These are phyloP conservation scores for Erysimum cheiri DNA, from an alignment of 441 rosid genomes.

Conservation along the genomic window DNA sequence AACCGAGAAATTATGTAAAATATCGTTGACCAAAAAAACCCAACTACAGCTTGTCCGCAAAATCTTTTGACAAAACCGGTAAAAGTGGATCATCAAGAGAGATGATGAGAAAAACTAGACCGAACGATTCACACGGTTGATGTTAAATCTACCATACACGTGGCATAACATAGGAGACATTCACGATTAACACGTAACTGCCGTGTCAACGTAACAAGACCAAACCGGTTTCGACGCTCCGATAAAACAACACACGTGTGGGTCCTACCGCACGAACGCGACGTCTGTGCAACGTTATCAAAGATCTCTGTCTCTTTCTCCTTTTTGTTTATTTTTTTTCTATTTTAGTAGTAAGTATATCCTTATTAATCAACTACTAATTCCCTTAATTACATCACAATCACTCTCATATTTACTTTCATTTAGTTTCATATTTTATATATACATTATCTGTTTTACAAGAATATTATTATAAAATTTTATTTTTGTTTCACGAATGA, in stretches of 20 bases:
- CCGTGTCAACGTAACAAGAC: constrained; percentile 28
- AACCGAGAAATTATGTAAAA: not conserved
- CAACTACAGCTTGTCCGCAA: not conserved
- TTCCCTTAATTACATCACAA: not conserved
- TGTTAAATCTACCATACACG: constrained; percentile 38
- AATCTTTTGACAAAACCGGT: constrained; percentile 16
- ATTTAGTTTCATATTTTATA: not conserved
- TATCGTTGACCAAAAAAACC: constrained; percentile 13
- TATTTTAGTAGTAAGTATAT: no score
- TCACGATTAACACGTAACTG: constrained; percentile 37
- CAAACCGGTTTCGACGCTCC: constrained; percentile 30
- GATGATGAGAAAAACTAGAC: constrained; percentile 16
- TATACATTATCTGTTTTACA: no score
- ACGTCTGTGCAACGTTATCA: constrained; percentile 54
- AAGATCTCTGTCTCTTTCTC: constrained; percentile 56
- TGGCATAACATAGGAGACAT: constrained; percentile 1
- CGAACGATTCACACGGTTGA: constrained; percentile 13
- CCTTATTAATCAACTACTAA: not conserved
- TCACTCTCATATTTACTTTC: not conserved
- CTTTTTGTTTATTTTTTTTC: not conserved
- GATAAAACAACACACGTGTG: not conserved
- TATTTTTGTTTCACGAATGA: no score
- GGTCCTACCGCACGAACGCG: constrained; percentile 70
- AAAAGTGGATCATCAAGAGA: constrained; percentile 18
- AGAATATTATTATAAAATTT: no score